Evolutionary conservation across 2,329 filamentous ascomycete genomes (phyloP).

Genomic region (Fusarium domesticum): DNA sequence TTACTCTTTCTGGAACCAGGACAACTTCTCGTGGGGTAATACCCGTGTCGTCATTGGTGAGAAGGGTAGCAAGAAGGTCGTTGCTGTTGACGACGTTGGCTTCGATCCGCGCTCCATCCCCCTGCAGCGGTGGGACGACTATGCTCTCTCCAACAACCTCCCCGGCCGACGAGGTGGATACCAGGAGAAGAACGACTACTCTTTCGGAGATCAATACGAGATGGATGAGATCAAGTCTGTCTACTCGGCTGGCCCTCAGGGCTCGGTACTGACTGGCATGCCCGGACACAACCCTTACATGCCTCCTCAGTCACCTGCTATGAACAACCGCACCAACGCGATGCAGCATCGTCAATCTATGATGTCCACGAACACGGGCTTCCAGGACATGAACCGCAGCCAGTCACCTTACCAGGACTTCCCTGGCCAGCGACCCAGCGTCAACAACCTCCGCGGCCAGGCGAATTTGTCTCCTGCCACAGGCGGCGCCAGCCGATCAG

Average conservation of each 20-base stretch:
- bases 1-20: constrained; percentile 99
- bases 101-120: constrained; percentile 94
- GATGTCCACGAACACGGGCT: constrained; percentile 59
- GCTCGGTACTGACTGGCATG: constrained; percentile 84
- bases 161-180: constrained; percentile 80
- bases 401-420: constrained; percentile 59
- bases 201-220: constrained; percentile 79
- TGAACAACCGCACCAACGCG: constrained; percentile 50
- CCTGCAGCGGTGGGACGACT: constrained; percentile 96
- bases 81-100: constrained; percentile 78
- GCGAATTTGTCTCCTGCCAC: constrained; percentile 47
- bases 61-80: constrained; percentile 84
- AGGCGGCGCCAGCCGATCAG: constrained; percentile 39
- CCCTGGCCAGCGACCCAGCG: constrained; percentile 55
- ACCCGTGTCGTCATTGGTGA: constrained; percentile 96
- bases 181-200: constrained; percentile 61
- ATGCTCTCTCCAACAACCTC: constrained; percentile 79
- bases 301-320: constrained; percentile 78
- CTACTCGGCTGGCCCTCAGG: constrained; percentile 87
- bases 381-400: constrained; percentile 46
- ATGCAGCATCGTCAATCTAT: constrained; percentile 66
- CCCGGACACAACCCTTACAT: constrained; percentile 70
- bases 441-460: constrained; percentile 55
- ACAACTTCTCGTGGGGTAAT: constrained; percentile 98
- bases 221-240: constrained; percentile 98